phyloP scores from a whole-genome alignment of 2,329 filamentous ascomycete genomes.

The Ustulina deusta region DNA sequence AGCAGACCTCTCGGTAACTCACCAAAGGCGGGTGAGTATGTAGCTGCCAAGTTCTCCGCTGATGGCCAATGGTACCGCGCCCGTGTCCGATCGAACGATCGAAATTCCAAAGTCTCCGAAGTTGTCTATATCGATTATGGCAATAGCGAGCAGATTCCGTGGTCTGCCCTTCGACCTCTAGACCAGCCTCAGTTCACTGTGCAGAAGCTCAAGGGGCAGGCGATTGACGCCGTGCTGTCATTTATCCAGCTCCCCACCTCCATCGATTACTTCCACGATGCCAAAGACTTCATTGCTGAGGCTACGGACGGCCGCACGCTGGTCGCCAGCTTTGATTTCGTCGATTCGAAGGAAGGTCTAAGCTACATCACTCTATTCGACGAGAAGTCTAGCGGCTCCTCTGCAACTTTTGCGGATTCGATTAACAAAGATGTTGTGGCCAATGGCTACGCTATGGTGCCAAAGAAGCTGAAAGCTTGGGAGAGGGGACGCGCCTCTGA shows the following conservation, averaged over 20 bases:
- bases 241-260: constrained; percentile 89
- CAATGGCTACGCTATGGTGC: constrained; percentile 90
- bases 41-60: constrained; percentile 89
- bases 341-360: constrained; percentile 81
- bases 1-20: constrained; percentile 76
- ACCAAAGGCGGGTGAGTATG: constrained; percentile 91
- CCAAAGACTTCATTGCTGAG: constrained; percentile 79
- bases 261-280: constrained; percentile 85
- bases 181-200: constrained; percentile 81
- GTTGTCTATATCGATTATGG: constrained; percentile 97
- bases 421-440: constrained; percentile 89
- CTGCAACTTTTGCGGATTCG: constrained; percentile 74
- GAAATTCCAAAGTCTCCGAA: constrained; percentile 87
- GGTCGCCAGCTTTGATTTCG: constrained; percentile 90
- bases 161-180: constrained; percentile 85
- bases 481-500: constrained; percentile 79
- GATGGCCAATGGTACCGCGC: constrained; percentile 97
- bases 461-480: constrained; percentile 91
- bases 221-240: constrained; percentile 85
- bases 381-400: constrained; percentile 67
- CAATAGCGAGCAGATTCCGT: constrained; percentile 89
- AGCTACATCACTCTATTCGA: constrained; percentile 92
- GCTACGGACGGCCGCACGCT: constrained; percentile 80
- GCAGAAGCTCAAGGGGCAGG: constrained; percentile 87
- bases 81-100: constrained; percentile 90